phyloP scores from a whole-genome alignment of 495 filamentous ascomycete genomes.

The Aspergillus mulundensis region DNA sequence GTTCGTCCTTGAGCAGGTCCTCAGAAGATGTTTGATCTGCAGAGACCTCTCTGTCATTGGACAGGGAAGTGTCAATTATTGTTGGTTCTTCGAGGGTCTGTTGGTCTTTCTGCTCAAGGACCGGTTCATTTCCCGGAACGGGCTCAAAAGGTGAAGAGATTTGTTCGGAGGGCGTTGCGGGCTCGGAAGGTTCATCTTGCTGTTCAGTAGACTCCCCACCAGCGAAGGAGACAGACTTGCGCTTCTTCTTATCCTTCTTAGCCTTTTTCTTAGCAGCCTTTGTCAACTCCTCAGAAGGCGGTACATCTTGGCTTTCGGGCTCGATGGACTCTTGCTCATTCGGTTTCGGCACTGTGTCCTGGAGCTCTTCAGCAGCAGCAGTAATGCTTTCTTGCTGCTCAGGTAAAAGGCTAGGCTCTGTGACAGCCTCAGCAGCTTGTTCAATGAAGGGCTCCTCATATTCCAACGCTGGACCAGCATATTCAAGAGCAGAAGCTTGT shows the following conservation, averaged over 20 bases:
- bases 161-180: neutral
- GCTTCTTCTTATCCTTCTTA: slow-evolving; percentile 41
- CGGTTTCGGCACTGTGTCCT: too few species aligned
- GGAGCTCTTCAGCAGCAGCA: neutral
- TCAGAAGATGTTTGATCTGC: neutral
- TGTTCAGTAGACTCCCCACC: slow-evolving; percentile 13
- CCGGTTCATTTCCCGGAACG: neutral
- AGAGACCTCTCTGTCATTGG: neutral
- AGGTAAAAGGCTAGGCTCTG: neutral
- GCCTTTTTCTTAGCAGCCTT: slow-evolving; percentile 39
- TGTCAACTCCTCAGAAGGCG: slow-evolving; percentile 11
- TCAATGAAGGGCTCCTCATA: neutral
- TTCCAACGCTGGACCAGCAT: neutral
- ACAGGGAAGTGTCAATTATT: neutral
- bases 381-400: neutral
- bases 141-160: neutral
- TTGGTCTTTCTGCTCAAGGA: neutral
- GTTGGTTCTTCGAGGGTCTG: neutral
- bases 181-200: neutral
- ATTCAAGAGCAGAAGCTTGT: neutral
- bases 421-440: neutral
- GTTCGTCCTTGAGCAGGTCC: neutral
- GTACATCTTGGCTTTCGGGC: neutral
- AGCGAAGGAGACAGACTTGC: slow-evolving; percentile 24
- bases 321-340: neutral